Percentiles rank a stretch among this genome's conserved stretches.
Conservation (phyloP, 176 grass and related monocot genomes). For the Alopecurus myosuroides region DNA sequence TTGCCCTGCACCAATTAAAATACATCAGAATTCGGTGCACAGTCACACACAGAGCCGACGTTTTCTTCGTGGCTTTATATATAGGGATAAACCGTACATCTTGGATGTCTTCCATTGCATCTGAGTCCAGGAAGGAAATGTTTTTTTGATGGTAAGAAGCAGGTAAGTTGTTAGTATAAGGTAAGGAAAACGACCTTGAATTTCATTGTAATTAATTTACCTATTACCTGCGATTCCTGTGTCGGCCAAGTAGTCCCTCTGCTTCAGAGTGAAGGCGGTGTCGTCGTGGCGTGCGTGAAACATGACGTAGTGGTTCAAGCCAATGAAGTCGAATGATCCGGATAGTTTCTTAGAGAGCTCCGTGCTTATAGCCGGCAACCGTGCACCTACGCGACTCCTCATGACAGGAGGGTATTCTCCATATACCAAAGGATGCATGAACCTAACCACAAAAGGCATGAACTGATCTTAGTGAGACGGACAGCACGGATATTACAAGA, state of each 20-base stretch:
- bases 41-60: too few relatives aligned
- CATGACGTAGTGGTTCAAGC: conserved; percentile 67
- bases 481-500: too few relatives aligned
- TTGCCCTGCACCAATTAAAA: not conserved
- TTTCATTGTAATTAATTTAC: not conserved
- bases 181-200: not conserved
- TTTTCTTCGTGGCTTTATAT: not conserved
- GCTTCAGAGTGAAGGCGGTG: not conserved
- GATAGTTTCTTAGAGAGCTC: conserved; percentile 38
- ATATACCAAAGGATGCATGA: too few relatives aligned
- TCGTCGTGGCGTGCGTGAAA: conserved; percentile 2
- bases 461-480: too few relatives aligned
- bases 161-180: too few relatives aligned
- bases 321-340: conserved; percentile 76
- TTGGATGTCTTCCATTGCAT: not conserved
- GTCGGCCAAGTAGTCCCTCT: conserved; percentile 57
- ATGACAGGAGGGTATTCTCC: conserved; percentile 73
- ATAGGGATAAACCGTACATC: too few relatives aligned
- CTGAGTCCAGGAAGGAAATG: not conserved
- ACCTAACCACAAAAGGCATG: too few relatives aligned
- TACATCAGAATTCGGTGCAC: too few relatives aligned
- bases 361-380: conserved; percentile 38
- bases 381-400: conserved; percentile 47
- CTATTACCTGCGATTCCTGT: conserved; percentile 9
- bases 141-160: too few relatives aligned